Evolutionary conservation across 164 flowering plant species (phyloP).

Genomic region (Malania oleifera): DNA sequence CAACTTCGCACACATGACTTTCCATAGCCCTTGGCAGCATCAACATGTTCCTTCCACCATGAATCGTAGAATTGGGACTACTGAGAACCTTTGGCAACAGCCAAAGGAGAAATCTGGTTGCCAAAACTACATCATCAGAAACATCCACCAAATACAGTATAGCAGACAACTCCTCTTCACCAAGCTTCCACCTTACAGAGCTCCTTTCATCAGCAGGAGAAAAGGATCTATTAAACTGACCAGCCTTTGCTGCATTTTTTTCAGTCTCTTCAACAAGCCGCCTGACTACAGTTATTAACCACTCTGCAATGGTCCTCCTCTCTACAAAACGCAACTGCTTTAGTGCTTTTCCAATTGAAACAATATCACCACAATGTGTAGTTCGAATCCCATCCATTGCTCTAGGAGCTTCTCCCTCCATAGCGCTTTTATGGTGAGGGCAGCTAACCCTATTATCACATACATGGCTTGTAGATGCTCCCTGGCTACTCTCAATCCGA

Average conservation of each 20-base stretch:
- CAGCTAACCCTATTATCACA: slow-evolving; percentile 80
- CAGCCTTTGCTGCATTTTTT: slow-evolving; percentile 43
- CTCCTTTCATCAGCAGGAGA: slow-evolving; percentile 50
- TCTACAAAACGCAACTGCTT: slow-evolving; percentile 60
- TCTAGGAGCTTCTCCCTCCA: slow-evolving; percentile 57
- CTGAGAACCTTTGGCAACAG: slow-evolving; percentile 65
- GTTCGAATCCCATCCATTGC: slow-evolving; percentile 32
- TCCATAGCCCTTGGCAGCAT: slow-evolving; percentile 55
- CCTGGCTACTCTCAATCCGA: slow-evolving; percentile 96
- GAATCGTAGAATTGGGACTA: slow-evolving; percentile 39
- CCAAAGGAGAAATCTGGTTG: slow-evolving; percentile 77
- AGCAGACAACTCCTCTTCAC: slow-evolving; percentile 76
- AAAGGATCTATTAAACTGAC: slow-evolving; percentile 46
- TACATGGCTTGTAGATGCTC: slow-evolving; percentile 94
- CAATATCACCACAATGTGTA: slow-evolving; percentile 38
- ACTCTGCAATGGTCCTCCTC: slow-evolving; percentile 51
- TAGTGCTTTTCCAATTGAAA: slow-evolving; percentile 61
- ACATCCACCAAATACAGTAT: slow-evolving; percentile 78
- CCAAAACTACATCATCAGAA: slow-evolving; percentile 63
- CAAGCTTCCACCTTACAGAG: slow-evolving; percentile 68
- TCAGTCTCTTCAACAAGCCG: slow-evolving; percentile 70
- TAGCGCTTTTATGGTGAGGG: slow-evolving; percentile 63
- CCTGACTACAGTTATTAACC: slow-evolving; percentile 60
- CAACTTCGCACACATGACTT: slow-evolving; percentile 64
- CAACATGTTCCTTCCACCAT: slow-evolving; percentile 53